Evolutionary conservation across 2,329 filamentous ascomycete species (phyloP).

Genomic region (Ophiostoma sp.): DNA sequence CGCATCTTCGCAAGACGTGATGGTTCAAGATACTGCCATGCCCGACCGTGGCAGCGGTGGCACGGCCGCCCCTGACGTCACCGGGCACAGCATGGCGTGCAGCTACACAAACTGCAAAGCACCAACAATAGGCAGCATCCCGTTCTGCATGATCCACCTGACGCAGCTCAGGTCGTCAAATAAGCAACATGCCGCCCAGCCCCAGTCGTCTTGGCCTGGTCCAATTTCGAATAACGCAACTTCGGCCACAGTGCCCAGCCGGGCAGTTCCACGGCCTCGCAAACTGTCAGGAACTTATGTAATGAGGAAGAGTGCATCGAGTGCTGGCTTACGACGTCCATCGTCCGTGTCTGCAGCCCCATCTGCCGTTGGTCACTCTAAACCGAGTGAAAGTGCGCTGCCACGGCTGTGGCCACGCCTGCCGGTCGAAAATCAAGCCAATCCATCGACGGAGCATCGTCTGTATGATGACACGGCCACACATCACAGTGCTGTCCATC

Average conservation of each 20-base stretch:
- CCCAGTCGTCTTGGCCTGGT: background rate
- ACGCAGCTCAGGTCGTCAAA: background rate
- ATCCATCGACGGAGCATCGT: background rate
- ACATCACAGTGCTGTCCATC: background rate
- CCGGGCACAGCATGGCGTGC: background rate
- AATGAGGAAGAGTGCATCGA: constrained; percentile 17
- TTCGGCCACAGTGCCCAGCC: background rate
- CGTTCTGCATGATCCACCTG: background rate
- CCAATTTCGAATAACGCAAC: background rate
- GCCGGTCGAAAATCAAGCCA: no score
- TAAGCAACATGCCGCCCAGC: background rate
- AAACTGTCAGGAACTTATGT: constrained; percentile 7
- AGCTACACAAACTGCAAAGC: background rate
- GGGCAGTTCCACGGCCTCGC: background rate
- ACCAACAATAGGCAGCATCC: background rate
- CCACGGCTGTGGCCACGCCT: background rate
- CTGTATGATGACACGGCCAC: background rate
- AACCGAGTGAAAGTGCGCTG: background rate
- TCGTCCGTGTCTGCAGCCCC: background rate
- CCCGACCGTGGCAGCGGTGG: background rate
- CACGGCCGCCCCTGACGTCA: background rate
- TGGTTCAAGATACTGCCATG: background rate
- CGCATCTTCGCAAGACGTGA: constrained; percentile 12
- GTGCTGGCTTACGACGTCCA: background rate
- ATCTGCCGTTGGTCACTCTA: background rate